Evolutionary conservation across 139 green algal genomes (phyloP), one percentile per base, ranked within the genome.

Genomic region (Dunaliella sp.): DNA sequence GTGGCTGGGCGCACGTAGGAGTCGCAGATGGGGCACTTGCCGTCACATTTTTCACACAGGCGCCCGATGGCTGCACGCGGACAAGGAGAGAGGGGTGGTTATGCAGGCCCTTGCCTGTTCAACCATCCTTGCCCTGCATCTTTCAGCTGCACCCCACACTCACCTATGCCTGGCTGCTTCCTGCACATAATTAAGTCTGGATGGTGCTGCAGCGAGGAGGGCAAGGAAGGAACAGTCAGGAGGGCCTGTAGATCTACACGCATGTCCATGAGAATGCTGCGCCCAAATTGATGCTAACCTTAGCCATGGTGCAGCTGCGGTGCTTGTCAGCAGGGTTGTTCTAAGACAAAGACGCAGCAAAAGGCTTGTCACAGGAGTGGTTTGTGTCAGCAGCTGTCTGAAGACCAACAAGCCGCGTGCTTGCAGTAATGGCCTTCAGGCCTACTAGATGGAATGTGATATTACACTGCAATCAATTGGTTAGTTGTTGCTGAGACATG

Each of bases 11-110:
- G 92, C 77, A 99, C 98, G 87, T 98, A 98, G 0, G 93, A 98
- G 89, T 99, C 98, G 80, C 98, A 99, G 26, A 99, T 95, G 2
- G 98, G 95, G 90, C 97, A 99, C 84, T 98, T 98, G 80, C 97
- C 97, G 82, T 99, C 97, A 95, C 95, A 98, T 85, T 98, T 98
- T 81, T 99, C 97, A 88, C 97, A 99, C 1, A 99, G 81, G 1
- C 97, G 91, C 2, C 97, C 97, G 48, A 99, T 98, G 34, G 97
- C 95, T 97, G 93, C 86, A 58, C 77, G 36, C 31, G 79, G 0
- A 48, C n/a, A 48, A 57, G 37, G 38, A 30, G 79, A 80, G 22
- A 16, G 38, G 34, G 65, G n/a, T n/a, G n/a, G n/a, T n/a, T n/a
- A n/a, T n/a, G n/a, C n/a, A n/a, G n/a, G n/a, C n/a, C n/a, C n/a